Conservation (phyloP, 139 green algal genomes). For the Chlamydomonas sp. region DNA sequence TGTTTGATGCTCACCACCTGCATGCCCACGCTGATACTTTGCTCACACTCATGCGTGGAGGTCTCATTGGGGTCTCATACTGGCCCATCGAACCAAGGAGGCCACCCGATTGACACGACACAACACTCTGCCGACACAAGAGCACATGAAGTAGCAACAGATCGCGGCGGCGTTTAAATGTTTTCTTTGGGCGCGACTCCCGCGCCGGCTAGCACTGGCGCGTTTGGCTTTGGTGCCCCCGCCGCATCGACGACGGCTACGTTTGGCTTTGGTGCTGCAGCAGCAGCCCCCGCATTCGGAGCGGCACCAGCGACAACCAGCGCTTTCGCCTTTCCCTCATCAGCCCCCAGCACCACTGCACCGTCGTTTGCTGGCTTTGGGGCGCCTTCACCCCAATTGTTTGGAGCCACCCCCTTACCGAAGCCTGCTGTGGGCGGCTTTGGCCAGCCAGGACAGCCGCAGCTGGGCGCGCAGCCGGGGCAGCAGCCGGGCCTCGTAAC, state of each 20-base stretch:
- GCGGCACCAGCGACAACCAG: conserved; percentile 4
- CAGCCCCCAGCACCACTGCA: neutral
- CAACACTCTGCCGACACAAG: too few species aligned
- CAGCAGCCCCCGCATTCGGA: conserved; percentile 6
- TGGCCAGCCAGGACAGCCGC: neutral
- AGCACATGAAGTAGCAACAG: too few species aligned
- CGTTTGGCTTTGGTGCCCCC: neutral
- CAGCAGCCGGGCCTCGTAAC: conserved; percentile 18
- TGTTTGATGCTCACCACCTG: too few species aligned
- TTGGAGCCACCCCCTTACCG: conserved; percentile 6
- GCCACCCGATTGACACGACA: too few species aligned
- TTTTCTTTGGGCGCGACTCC: conserved; percentile 11
- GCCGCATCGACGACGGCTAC: neutral
- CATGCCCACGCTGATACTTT: too few species aligned
- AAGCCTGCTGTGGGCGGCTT: neutral
- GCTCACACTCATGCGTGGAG: too few species aligned
- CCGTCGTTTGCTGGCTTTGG: neutral
- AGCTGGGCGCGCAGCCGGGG: conserved; percentile 11
- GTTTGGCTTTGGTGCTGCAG: conserved; percentile 5
- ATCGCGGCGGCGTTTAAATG: too few species aligned
- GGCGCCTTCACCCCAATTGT: conserved; percentile 6
- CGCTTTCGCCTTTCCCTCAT: neutral
- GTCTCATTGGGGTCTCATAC: too few species aligned
- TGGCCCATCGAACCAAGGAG: too few species aligned
- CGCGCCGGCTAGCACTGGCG: neutral